phyloP scores from a whole-genome alignment of 805 yeast species.

The Hanseniaspora guilliermondii region DNA sequence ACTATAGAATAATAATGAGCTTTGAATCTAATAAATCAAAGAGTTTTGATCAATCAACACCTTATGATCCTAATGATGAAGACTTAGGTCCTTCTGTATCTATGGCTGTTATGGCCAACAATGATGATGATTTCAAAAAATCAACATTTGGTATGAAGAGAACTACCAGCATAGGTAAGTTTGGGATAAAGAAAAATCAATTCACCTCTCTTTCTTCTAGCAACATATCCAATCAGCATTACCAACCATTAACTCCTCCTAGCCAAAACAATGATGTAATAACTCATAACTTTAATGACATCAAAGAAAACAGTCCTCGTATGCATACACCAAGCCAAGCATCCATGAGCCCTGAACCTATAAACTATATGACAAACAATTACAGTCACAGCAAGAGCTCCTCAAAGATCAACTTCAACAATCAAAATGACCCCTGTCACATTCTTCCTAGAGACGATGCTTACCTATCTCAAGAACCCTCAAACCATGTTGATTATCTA shows the following conservation, averaged over 20 bases:
- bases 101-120: constrained; percentile 53
- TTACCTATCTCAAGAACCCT: constrained; percentile 67
- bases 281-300: not conserved
- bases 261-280: not conserved
- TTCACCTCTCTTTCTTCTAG: constrained; percentile 15
- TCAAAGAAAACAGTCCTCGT: not conserved
- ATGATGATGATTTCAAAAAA: constrained; percentile 55
- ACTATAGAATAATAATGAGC: not conserved
- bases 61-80: constrained; percentile 17
- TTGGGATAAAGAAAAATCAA: constrained; percentile 43
- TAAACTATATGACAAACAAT: not conserved
- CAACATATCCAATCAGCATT: not conserved
- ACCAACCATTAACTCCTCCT: constrained; percentile 8
- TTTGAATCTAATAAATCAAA: not conserved
- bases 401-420: constrained; percentile 5
- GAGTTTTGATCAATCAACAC: constrained; percentile 6
- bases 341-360: constrained; percentile 3
- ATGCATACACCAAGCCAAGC: constrained; percentile 5
- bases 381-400: constrained; percentile 21
- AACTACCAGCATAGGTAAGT: constrained; percentile 68
- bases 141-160: constrained; percentile 65
- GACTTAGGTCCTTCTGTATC: constrained; percentile 33
- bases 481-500: constrained; percentile 84
- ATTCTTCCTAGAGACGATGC: constrained; percentile 67
- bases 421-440: constrained; percentile 4